These are phyloP conservation scores for Rosa rugosa DNA, from an alignment of 306 rosid species.

Conservation along the genomic window DNA sequence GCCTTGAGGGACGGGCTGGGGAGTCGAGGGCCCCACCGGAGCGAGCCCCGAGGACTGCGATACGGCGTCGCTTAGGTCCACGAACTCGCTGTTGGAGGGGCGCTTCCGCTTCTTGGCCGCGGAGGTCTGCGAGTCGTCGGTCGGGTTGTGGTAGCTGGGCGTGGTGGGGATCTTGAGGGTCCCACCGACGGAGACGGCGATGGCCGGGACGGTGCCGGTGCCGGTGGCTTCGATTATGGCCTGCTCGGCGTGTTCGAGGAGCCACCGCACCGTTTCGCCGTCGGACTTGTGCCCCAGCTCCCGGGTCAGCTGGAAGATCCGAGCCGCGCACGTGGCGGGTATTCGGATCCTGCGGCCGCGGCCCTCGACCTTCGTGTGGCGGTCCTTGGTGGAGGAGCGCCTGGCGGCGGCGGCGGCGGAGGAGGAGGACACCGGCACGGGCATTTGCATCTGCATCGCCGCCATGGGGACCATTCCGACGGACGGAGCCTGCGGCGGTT, in stretches of 20 bases:
- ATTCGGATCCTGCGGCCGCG: conserved; percentile 54
- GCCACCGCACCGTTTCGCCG: conserved; percentile 57
- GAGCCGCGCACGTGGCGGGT: conserved; percentile 50
- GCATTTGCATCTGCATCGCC: conserved; percentile 30
- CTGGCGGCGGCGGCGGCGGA: not conserved
- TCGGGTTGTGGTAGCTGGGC: not conserved
- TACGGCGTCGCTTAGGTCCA: conserved; percentile 38
- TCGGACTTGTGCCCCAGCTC: conserved; percentile 51
- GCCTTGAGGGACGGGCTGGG: conserved; percentile 41
- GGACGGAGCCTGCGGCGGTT: not conserved
- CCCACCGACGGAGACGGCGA: conserved; percentile 50
- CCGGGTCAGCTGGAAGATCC: conserved; percentile 51
- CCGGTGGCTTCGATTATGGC: conserved; percentile 55
- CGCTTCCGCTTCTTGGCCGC: conserved; percentile 48
- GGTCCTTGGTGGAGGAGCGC: conserved; percentile 49
- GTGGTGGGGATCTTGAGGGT: conserved; percentile 46
- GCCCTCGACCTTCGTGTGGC: conserved; percentile 53
- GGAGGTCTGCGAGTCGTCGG: conserved; percentile 8
- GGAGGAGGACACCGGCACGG: not conserved
- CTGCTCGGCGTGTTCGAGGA: conserved; percentile 44
- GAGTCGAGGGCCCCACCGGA: conserved; percentile 37
- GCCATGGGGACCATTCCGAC: conserved; percentile 28
- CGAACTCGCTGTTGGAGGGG: conserved; percentile 54
- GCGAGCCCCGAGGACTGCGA: conserved; percentile 50
- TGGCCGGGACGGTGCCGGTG: conserved; percentile 50